phyloP scores from a whole-genome alignment of 768 basidiomycete species.

The Crepidotus variabilis region DNA sequence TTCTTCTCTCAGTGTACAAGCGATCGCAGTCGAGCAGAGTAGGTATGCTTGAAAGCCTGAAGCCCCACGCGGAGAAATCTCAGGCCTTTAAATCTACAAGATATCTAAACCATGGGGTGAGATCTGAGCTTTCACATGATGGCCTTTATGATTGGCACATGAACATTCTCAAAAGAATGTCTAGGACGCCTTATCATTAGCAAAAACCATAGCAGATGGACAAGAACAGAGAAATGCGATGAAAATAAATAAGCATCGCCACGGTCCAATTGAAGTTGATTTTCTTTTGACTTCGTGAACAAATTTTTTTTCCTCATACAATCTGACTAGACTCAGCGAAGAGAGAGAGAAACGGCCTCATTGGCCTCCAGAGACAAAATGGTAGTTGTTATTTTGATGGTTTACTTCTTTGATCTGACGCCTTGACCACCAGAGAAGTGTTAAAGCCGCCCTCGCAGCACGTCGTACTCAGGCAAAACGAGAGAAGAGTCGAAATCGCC shows the following conservation, averaged over 20 bases:
- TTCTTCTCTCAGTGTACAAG: too few relatives aligned
- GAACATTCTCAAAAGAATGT: background rate
- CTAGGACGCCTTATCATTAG: slow-evolving; percentile 45
- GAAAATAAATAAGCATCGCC: slow-evolving; percentile 25
- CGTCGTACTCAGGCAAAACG: background rate
- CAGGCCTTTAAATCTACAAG: background rate
- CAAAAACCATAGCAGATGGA: slow-evolving; percentile 38
- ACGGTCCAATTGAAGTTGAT: background rate
- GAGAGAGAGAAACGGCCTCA: slow-evolving; percentile 18
- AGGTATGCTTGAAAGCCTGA: too few relatives aligned
- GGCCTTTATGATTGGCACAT: too few relatives aligned
- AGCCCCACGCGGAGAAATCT: too few relatives aligned
- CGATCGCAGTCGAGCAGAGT: too few relatives aligned
- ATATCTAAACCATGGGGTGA: background rate
- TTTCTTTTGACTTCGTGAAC: background rate
- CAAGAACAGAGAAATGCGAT: slow-evolving; percentile 42
- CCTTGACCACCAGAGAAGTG: slow-evolving; percentile 3
- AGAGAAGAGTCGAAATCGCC: slow-evolving; percentile 1
- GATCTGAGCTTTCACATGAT: too few relatives aligned
- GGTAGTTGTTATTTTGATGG: slow-evolving; percentile 21
- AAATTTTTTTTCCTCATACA: background rate
- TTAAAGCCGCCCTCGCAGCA: slow-evolving; percentile 7
- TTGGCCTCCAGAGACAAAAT: slow-evolving; percentile 31
- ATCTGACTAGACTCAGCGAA: slow-evolving; percentile 14
- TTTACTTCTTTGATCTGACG: slow-evolving; percentile 1